A percentile compares a stretch with the other conserved stretches of the same genome.
Evolutionary conservation across 169 alveolate genomes (phyloP).

Genomic region (Plasmodium inui): DNA sequence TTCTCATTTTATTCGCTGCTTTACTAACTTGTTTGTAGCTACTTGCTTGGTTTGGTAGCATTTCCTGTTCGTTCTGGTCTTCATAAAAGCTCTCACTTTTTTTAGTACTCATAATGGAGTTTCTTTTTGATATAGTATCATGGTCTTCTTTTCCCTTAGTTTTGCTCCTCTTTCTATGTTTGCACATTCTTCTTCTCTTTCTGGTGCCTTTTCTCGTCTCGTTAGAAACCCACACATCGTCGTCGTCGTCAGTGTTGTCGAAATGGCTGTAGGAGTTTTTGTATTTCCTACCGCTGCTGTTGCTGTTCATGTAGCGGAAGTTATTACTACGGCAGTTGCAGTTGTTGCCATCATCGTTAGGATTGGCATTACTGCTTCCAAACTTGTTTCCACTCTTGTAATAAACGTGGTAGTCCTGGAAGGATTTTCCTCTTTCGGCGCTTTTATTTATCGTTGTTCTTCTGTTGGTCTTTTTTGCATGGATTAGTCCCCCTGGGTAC

Average conservation of each 20-base stretch:
- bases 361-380: not conserved
- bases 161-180: conserved; percentile 1
- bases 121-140: not conserved
- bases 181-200: not conserved
- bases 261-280: not conserved
- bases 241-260: not conserved
- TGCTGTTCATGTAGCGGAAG: not conserved
- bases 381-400: not conserved
- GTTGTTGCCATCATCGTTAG: not conserved
- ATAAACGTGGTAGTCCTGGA: not conserved
- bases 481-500: not conserved
- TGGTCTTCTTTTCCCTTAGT: not conserved
- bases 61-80: not conserved
- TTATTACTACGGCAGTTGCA: not conserved
- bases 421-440: not conserved
- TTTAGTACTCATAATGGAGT: not conserved
- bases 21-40: not conserved
- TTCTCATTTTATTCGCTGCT: not conserved
- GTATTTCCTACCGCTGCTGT: not conserved
- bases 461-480: not conserved
- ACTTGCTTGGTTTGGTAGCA: not conserved
- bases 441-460: not conserved
- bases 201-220: not conserved
- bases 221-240: not conserved
- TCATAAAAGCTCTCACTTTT: not conserved